Evolutionary conservation across 83 land plant genomes (phyloP).

Genomic region (Picea abies): DNA sequence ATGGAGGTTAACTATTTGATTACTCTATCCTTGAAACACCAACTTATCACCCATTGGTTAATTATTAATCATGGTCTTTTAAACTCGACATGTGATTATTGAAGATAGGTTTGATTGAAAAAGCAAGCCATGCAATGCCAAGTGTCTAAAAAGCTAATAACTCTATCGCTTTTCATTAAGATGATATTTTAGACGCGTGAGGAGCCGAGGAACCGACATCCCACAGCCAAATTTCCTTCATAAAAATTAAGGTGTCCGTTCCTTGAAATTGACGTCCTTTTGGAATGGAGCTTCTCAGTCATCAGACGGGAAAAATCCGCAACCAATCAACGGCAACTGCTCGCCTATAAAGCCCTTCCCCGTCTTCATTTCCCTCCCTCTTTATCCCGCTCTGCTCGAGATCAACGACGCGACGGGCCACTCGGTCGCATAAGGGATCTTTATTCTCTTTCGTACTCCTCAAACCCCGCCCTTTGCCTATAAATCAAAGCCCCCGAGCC

Average conservation of each 20-base stretch:
- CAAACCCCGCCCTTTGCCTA: background rate
- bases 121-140: no score
- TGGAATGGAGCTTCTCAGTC: background rate
- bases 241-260: background rate
- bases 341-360: background rate
- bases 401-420: no score
- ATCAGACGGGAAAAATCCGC: background rate
- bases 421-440: background rate
- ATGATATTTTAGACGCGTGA: background rate
- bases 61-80: no score
- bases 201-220: background rate
- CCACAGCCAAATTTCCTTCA: background rate
- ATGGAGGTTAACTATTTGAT: no score
- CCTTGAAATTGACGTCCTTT: slow-evolving; percentile 1
- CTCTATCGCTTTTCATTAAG: background rate
- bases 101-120: no score
- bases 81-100: no score
- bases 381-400: no score
- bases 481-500: background rate
- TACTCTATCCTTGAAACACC: no score
- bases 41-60: no score
- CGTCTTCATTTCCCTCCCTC: background rate
- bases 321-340: background rate
- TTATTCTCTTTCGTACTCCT: no score
- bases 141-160: no score